phyloP scores from a whole-genome alignment of 1,284 basidiomycete genomes.

The Jaminaea rosea region DNA sequence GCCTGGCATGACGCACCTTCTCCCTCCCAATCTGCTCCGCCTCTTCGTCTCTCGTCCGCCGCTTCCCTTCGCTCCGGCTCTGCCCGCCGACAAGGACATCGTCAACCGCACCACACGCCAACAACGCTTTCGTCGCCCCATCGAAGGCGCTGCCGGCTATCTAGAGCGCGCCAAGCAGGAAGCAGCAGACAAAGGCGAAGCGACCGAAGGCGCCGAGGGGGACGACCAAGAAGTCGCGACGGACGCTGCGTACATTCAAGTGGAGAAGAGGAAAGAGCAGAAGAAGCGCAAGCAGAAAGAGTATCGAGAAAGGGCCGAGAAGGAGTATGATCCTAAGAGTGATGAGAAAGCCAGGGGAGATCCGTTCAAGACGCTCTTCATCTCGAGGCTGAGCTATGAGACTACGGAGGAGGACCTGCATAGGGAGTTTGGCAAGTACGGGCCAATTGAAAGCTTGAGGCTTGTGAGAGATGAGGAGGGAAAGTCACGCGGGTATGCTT shows the following conservation, averaged over 20 bases:
- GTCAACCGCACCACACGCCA: constrained; percentile 12
- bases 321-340: constrained; percentile 65
- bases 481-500: constrained; percentile 84
- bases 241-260: constrained; percentile 21
- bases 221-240: constrained; percentile 11
- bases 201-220: constrained; percentile 16
- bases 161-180: constrained; percentile 37
- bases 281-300: constrained; percentile 10
- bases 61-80: constrained; percentile 22
- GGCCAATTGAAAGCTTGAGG: constrained; percentile 80
- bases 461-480: constrained; percentile 76
- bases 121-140: constrained; percentile 22
- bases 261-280: constrained; percentile 27
- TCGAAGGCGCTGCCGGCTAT: constrained; percentile 33
- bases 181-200: constrained; percentile 29
- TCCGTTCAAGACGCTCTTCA: constrained; percentile 96
- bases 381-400: constrained; percentile 79
- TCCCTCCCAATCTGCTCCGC: constrained; percentile 40
- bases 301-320: constrained; percentile 8
- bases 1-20: constrained; percentile 36
- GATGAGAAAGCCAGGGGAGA: constrained; percentile 91
- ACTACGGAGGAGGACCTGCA: constrained; percentile 83
- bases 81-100: constrained; percentile 25
- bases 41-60: constrained; percentile 40
- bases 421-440: constrained; percentile 89